Evolutionary conservation across 2,329 filamentous ascomycete genomes (phyloP).

Genomic region (Aspergillus sp.): DNA sequence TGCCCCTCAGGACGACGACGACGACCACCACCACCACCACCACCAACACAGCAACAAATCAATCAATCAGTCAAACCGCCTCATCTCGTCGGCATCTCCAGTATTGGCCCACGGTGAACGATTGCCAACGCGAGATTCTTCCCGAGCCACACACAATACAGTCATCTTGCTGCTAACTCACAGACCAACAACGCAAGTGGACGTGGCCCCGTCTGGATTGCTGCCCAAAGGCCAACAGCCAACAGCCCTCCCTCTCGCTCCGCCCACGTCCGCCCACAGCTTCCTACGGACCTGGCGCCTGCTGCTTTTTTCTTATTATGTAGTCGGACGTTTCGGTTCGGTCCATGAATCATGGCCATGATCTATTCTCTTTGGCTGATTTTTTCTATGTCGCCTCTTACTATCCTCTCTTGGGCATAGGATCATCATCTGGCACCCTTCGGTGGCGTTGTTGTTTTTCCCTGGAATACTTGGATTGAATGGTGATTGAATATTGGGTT

Average conservation of each 20-base stretch:
- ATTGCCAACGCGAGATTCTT: too few species aligned
- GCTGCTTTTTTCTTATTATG: background rate
- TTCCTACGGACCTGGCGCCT: too few species aligned
- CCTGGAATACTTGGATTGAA: constrained; percentile 2
- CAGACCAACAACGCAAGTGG: background rate
- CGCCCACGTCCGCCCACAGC: background rate
- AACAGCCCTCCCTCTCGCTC: background rate
- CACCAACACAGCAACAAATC: too few species aligned
- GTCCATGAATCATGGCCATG: background rate
- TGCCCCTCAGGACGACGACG: too few species aligned
- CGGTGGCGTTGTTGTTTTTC: constrained; percentile 1
- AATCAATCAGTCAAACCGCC: background rate
- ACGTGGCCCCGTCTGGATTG: background rate
- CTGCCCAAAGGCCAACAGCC: background rate
- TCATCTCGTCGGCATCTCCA: background rate
- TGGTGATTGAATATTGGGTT: too few species aligned
- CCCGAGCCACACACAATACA: background rate
- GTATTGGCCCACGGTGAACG: background rate
- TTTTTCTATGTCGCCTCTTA: background rate
- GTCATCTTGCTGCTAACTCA: background rate
- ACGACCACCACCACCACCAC: too few species aligned
- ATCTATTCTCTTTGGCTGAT: background rate
- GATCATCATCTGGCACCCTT: constrained; percentile 9
- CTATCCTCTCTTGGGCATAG: constrained; percentile 11
- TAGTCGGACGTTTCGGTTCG: background rate